Conservation (phyloP, 208 protist genomes). For the Crithidia acanthocephali region DNA sequence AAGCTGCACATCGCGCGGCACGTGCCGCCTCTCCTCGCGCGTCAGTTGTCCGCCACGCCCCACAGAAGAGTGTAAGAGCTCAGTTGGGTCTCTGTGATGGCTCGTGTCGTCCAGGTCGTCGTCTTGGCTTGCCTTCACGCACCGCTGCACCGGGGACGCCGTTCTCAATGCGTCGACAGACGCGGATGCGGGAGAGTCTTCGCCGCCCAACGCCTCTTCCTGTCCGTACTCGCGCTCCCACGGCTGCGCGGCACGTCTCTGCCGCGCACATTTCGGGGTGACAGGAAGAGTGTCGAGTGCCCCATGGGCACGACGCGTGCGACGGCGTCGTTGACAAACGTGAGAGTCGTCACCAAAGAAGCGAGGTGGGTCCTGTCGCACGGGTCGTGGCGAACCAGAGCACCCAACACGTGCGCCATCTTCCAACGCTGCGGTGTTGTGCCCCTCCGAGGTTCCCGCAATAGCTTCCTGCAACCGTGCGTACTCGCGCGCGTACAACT, state of each 20-base stretch:
- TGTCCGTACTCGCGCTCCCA: slow-evolving; percentile 21
- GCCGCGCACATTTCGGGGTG: background rate
- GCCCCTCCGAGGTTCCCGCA: background rate
- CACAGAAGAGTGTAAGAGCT: too few relatives aligned
- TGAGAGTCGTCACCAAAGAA: background rate
- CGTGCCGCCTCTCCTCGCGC: too few relatives aligned
- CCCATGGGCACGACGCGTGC: background rate
- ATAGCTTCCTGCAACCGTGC: background rate
- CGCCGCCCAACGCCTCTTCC: background rate
- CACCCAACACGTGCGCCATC: too few relatives aligned
- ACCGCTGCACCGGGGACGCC: background rate
- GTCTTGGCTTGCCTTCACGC: background rate
- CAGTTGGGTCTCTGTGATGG: too few relatives aligned
- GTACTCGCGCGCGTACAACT: slow-evolving; percentile 6
- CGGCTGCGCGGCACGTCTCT: background rate
- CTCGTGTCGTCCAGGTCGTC: too few relatives aligned
- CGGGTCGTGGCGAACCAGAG: too few relatives aligned
- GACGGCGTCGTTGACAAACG: background rate
- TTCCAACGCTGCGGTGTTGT: background rate
- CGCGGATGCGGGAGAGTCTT: background rate
- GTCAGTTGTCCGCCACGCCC: too few relatives aligned
- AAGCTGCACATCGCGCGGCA: too few relatives aligned
- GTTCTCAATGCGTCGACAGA: background rate
- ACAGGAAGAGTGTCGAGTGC: background rate
- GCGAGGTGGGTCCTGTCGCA: background rate